These are phyloP conservation scores for Chlamydomonas sp. DNA, from an alignment of 139 green algal genomes.

Conservation along the genomic window DNA sequence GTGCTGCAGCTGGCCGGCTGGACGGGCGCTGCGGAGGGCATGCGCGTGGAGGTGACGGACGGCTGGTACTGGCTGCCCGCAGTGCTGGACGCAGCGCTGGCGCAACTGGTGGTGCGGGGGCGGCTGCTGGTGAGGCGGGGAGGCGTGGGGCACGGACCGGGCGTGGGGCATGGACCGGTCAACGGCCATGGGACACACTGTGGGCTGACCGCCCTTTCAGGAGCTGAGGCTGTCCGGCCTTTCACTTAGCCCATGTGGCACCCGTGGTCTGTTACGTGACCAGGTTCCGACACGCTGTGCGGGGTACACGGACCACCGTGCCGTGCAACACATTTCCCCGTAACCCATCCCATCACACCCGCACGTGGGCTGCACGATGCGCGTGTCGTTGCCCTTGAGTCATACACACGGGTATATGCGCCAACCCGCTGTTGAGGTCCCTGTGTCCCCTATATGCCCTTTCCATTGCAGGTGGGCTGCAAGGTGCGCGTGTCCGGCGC, in stretches of 20 bases:
- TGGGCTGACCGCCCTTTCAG: too few relatives aligned
- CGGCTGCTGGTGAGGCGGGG: constrained; percentile 36
- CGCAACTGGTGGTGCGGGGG: constrained; percentile 33
- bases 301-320: not conserved
- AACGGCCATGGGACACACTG: too few relatives aligned
- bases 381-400: not conserved
- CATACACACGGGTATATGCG: not conserved
- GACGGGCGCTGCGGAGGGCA: not conserved
- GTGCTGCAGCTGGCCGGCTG: not conserved
- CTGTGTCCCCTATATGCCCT: not conserved
- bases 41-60: constrained; percentile 71
- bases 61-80: constrained; percentile 77
- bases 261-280: not conserved
- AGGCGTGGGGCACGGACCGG: not conserved
- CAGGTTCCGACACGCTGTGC: not conserved
- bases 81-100: constrained; percentile 55
- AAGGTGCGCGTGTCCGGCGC: constrained; percentile 65
- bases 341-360: not conserved
- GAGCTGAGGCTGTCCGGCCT: too few relatives aligned
- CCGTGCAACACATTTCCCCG: not conserved
- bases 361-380: not conserved
- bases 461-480: constrained; percentile 38
- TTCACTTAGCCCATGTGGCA: not conserved
- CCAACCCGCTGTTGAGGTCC: not conserved
- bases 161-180: not conserved